Conservation (phyloP, 345 rosid genomes). For the Salix exigua region DNA sequence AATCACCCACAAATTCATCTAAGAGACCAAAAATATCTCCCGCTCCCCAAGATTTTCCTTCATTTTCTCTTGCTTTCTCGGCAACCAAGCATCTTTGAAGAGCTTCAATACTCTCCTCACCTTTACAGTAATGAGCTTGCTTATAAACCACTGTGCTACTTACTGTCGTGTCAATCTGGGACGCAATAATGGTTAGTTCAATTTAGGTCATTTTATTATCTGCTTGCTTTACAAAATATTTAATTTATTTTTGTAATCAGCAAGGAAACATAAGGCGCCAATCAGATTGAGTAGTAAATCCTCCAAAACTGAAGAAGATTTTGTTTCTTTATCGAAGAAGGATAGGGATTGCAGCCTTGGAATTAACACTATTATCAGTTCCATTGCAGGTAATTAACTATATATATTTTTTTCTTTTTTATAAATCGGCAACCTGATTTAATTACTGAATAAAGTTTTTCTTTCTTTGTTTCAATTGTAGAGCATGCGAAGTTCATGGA, state of each 20-base stretch:
- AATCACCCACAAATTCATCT: too few relatives aligned
- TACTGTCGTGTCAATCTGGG: conserved; percentile 3
- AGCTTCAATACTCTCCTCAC: too few relatives aligned
- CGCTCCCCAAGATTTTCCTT: not conserved
- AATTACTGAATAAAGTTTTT: too few relatives aligned
- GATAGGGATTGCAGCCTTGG: not conserved
- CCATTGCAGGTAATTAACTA: conserved; percentile 1
- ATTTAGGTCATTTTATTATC: too few relatives aligned
- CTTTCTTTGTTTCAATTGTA: too few relatives aligned
- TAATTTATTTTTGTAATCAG: too few relatives aligned
- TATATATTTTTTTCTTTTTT: not conserved
- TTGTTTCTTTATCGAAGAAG: conserved; percentile 4
- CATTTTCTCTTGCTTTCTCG: not conserved
- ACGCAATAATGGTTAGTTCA: conserved; percentile 13
- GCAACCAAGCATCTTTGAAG: not conserved
- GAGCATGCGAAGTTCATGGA: too few relatives aligned
- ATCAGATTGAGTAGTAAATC: not conserved
- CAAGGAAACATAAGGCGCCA: not conserved
- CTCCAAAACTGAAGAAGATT: not conserved
- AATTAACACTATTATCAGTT: conserved; percentile 1
- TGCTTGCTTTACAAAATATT: too few relatives aligned
- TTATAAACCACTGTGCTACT: conserved; percentile 7
- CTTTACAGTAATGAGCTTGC: conserved; percentile 18
- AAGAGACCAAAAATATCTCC: not conserved
- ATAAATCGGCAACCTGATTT: too few relatives aligned